Percentiles rank a stretch among this genome's conserved stretches.
Conservation (phyloP, 306 rosid species). For the Amphicarpaea edgeworthii region DNA sequence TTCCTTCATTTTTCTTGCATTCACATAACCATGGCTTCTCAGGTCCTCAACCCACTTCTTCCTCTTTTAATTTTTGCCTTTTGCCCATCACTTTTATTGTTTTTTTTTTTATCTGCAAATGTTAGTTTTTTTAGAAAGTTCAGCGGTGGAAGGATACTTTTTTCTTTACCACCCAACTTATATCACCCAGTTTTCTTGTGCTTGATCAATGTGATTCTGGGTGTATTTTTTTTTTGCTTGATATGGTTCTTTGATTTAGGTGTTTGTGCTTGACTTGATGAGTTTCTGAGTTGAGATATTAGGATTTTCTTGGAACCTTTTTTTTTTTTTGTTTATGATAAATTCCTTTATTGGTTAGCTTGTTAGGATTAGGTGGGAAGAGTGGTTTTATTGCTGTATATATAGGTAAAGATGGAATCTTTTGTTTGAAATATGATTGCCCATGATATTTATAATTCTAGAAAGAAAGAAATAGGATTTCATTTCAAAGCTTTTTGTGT, state of each 20-base stretch:
- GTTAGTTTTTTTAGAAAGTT: no score
- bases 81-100: no score
- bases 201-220: neutral
- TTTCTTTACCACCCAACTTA: no score
- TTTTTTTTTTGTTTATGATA: neutral
- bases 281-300: slow-evolving; percentile 4
- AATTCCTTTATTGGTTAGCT: neutral
- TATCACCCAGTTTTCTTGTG: neutral
- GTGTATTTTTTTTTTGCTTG: no score
- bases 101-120: no score
- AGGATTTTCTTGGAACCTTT: neutral
- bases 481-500: neutral
- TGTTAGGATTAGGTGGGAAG: neutral
- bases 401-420: neutral
- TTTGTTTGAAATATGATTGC: neutral
- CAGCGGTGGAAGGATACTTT: no score
- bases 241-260: slow-evolving; percentile 1
- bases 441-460: neutral
- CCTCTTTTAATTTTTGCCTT: neutral
- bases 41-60: slow-evolving; percentile 36
- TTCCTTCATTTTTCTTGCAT: slow-evolving; percentile 21
- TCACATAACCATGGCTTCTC: slow-evolving; percentile 47
- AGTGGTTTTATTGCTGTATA: slow-evolving; percentile 19
- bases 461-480: neutral
- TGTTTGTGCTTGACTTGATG: slow-evolving; percentile 13